Conservation (phyloP, 768 basidiomycete species). For the Serpula lacrymans region DNA sequence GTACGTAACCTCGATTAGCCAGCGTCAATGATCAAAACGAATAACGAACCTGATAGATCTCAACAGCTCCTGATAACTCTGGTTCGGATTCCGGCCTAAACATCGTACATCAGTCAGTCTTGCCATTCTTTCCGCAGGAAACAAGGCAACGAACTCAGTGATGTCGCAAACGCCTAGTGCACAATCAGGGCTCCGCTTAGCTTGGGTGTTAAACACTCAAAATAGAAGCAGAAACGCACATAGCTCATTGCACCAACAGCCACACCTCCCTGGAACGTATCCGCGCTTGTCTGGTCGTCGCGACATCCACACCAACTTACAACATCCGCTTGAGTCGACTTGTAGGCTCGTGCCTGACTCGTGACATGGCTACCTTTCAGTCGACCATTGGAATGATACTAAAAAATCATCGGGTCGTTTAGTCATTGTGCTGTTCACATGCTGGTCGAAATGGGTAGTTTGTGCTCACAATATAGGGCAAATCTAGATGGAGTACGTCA, state of each 20-base stretch:
- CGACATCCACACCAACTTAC: conserved; percentile 49
- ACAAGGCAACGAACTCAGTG: conserved; percentile 36
- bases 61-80: conserved; percentile 65
- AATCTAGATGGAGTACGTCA: conserved; percentile 9
- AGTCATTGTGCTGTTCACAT: too few species aligned
- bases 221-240: conserved; percentile 38
- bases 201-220: not conserved
- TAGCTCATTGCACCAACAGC: conserved; percentile 81
- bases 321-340: conserved; percentile 73
- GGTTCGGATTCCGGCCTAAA: conserved; percentile 46
- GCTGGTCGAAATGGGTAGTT: not conserved
- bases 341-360: conserved; percentile 29
- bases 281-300: conserved; percentile 71
- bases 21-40: not conserved
- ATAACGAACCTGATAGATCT: conserved; percentile 47
- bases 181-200: conserved; percentile 4
- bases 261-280: conserved; percentile 58
- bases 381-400: conserved; percentile 63
- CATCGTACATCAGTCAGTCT: not conserved
- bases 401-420: too few species aligned
- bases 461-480: conserved; percentile 21
- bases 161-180: conserved; percentile 55
- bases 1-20: too few species aligned
- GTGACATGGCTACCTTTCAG: conserved; percentile 44
- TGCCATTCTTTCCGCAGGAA: not conserved